Evolutionary conservation across 1,284 basidiomycete species (phyloP).

Genomic region (Golubevia pallescens): DNA sequence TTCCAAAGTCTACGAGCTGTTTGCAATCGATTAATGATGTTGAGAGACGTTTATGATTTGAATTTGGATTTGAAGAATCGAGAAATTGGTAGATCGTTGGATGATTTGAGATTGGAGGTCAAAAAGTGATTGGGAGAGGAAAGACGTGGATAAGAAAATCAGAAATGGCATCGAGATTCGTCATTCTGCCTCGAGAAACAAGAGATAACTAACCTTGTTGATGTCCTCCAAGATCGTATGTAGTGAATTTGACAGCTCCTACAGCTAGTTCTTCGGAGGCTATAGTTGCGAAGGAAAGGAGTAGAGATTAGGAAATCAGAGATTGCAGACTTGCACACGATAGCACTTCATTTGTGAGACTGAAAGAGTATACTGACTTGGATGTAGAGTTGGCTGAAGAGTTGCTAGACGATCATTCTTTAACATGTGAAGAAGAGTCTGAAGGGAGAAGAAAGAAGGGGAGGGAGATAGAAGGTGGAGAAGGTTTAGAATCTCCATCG

Average conservation of each 20-base stretch:
- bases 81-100: no score
- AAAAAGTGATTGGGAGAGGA: not conserved
- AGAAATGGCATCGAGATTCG: conserved; percentile 4
- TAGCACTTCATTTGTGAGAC: not conserved
- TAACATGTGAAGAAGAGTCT: conserved; percentile 99
- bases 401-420: conserved; percentile 99
- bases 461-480: not conserved
- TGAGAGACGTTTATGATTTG: not conserved
- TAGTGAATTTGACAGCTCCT: conserved; percentile 98
- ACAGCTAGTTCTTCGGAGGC: conserved; percentile 99
- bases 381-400: conserved; percentile 96
- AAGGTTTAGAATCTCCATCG: not conserved
- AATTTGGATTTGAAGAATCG: not conserved
- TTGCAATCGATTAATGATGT: not conserved
- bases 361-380: conserved; percentile 74
- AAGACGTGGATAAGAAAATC: conserved; percentile 11
- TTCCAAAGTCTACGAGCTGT: conserved; percentile 96
- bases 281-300: conserved; percentile 58
- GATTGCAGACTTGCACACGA: no score
- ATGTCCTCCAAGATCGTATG: conserved; percentile 97
- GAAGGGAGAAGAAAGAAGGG: conserved; percentile 12
- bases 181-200: no score
- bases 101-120: no score
- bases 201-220: conserved; percentile 76
- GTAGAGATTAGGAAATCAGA: not conserved